Conservation (phyloP, 2,329 filamentous ascomycete species). For the Neocucurbitaria cava region DNA sequence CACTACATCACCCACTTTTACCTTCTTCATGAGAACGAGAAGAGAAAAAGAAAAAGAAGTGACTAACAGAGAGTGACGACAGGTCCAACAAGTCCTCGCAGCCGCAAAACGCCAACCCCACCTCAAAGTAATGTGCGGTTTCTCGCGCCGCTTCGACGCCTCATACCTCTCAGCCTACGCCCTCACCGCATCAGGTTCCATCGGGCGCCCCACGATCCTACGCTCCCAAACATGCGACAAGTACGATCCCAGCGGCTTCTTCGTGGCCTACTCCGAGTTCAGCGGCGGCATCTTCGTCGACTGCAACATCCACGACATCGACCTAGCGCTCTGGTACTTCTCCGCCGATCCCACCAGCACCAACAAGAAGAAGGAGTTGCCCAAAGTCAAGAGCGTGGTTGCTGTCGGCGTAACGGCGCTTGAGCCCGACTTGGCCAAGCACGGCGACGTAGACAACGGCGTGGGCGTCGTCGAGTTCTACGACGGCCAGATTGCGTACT, state of each 20-base stretch:
- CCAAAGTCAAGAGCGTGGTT: slow-evolving; percentile 62
- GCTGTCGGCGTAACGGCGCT: slow-evolving; percentile 66
- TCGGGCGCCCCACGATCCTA: slow-evolving; percentile 67
- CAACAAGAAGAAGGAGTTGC: too few relatives aligned
- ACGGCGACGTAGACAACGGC: slow-evolving; percentile 68
- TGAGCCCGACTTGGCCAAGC: slow-evolving; percentile 63
- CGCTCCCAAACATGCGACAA: slow-evolving; percentile 70
- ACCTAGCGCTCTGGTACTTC: slow-evolving; percentile 70
- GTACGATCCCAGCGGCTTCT: slow-evolving; percentile 70
- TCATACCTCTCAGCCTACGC: slow-evolving; percentile 68
- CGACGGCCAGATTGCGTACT: slow-evolving; percentile 68
- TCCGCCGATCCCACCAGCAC: slow-evolving; percentile 23
- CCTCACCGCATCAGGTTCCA: slow-evolving; percentile 61
- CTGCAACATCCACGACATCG: slow-evolving; percentile 74
- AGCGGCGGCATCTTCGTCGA: slow-evolving; percentile 75
- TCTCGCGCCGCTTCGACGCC: slow-evolving; percentile 70
- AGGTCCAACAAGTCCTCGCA: slow-evolving; percentile 68
- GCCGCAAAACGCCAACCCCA: slow-evolving; percentile 63
- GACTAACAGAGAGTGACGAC: not conserved
- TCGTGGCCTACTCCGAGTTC: slow-evolving; percentile 70
- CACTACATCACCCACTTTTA: too few relatives aligned
- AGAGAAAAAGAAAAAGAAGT: too few relatives aligned
- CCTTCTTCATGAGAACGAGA: too few relatives aligned
- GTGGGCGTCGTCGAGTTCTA: slow-evolving; percentile 71
- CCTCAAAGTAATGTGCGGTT: slow-evolving; percentile 71